Conservation (phyloP, 805 yeast genomes). For the Pichia rugopelliculosa region DNA sequence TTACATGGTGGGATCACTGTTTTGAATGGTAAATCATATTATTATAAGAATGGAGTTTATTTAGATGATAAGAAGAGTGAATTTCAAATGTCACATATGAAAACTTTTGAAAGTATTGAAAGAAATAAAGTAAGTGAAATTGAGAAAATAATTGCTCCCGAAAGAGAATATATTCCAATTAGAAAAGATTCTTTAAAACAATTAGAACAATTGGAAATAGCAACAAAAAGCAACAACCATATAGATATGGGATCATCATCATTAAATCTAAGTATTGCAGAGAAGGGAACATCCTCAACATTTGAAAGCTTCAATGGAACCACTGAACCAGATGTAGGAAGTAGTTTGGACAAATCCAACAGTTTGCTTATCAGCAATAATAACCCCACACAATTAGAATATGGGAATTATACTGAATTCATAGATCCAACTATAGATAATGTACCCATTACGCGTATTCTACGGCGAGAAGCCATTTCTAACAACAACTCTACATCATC, state of each 20-base stretch:
- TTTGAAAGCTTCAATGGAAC: too few relatives aligned
- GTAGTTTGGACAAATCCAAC: not conserved
- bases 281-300: too few relatives aligned
- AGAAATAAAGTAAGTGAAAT: slow-evolving; percentile 8
- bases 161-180: slow-evolving; percentile 17
- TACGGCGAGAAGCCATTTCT: too few relatives aligned
- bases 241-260: slow-evolving; percentile 10
- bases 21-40: not conserved
- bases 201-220: too few relatives aligned
- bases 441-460: too few relatives aligned
- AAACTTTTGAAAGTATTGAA: slow-evolving; percentile 1
- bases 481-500: too few relatives aligned
- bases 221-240: not conserved
- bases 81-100: slow-evolving; percentile 1
- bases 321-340: not conserved
- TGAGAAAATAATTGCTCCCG: slow-evolving; percentile 18
- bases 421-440: too few relatives aligned
- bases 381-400: too few relatives aligned
- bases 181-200: slow-evolving; percentile 16
- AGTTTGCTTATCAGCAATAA: not conserved
- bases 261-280: slow-evolving; percentile 2
- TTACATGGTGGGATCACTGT: not conserved
- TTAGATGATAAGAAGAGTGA: not conserved
- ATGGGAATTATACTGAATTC: not conserved
- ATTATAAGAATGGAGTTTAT: not conserved